Conservation (phyloP, 805 yeast genomes). For the Teunomyces kruisii region DNA sequence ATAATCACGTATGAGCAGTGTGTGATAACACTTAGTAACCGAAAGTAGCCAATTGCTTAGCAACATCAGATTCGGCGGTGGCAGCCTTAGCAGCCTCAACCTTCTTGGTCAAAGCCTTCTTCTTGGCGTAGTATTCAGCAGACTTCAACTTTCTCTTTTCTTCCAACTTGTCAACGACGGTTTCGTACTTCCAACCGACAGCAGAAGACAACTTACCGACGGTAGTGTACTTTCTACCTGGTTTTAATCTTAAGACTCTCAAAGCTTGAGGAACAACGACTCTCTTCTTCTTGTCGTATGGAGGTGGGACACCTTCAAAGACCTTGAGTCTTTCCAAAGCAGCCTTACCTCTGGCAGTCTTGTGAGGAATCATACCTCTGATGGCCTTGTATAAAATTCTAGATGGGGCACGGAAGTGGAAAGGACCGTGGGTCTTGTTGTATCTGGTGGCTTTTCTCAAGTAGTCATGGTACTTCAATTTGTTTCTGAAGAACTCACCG, state of each 20-base stretch:
- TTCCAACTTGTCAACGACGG: slow-evolving; percentile 95
- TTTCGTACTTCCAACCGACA: slow-evolving; percentile 99
- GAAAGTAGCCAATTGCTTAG: slow-evolving; percentile 90
- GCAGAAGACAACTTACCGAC: slow-evolving; percentile 94
- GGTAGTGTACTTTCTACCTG: slow-evolving; percentile 99
- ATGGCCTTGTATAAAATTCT: slow-evolving; percentile 99
- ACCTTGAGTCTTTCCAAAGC: slow-evolving; percentile 99
- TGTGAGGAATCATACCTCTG: slow-evolving; percentile 99
- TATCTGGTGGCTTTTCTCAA: slow-evolving; percentile 98
- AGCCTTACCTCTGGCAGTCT: slow-evolving; percentile 99
- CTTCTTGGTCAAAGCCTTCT: slow-evolving; percentile 95
- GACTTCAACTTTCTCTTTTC: slow-evolving; percentile 99
- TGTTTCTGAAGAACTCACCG: slow-evolving; percentile 99
- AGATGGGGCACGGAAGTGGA: slow-evolving; percentile 99
- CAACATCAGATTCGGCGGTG: slow-evolving; percentile 86
- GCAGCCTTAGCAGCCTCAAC: slow-evolving; percentile 81
- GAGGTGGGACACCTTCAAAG: slow-evolving; percentile 99
- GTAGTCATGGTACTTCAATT: slow-evolving; percentile 99
- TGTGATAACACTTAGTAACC: slow-evolving; percentile 74
- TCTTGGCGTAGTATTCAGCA: slow-evolving; percentile 98
- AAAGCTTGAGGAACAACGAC: slow-evolving; percentile 99
- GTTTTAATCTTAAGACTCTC: slow-evolving; percentile 98
- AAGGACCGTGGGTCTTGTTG: slow-evolving; percentile 99
- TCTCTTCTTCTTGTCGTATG: slow-evolving; percentile 99
- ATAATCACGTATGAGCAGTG: slow-evolving; percentile 4